Conservation (phyloP, 164 flowering plant species). For the Dillenia suffruticosa region DNA sequence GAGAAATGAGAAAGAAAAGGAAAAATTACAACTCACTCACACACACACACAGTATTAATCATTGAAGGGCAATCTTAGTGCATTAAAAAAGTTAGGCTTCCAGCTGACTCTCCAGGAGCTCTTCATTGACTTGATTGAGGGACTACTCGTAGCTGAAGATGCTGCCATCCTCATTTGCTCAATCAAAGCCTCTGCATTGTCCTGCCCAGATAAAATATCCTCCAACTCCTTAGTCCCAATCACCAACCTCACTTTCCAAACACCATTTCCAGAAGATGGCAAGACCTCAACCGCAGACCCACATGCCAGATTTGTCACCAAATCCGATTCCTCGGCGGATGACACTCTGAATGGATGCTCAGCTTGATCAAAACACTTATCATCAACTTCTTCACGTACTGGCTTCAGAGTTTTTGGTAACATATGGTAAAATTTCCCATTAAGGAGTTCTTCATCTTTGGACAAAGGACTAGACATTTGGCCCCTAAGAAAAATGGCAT, state of each 20-base stretch:
- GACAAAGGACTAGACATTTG: conserved; percentile 24
- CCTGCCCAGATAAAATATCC: conserved; percentile 58
- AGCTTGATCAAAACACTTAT: not conserved
- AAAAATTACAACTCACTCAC: no score
- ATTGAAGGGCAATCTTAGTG: not conserved
- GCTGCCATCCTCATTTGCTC: conserved; percentile 64
- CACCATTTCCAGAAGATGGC: conserved; percentile 42
- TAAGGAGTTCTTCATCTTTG: conserved; percentile 27
- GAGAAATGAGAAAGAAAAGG: no score
- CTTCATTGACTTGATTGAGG: conserved; percentile 16
- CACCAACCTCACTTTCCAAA: conserved; percentile 72
- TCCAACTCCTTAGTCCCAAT: conserved; percentile 49
- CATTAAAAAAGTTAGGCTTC: conserved; percentile 22
- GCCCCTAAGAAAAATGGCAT: conserved; percentile 37
- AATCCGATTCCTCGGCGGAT: conserved; percentile 8
- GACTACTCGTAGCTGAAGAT: conserved; percentile 3
- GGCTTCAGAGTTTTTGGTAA: not conserved
- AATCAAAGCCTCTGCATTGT: conserved; percentile 57
- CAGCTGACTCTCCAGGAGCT: conserved; percentile 15
- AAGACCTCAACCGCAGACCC: conserved; percentile 39
- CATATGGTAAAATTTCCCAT: conserved; percentile 45
- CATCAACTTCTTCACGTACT: conserved; percentile 1
- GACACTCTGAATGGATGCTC: conserved; percentile 19
- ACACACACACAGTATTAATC: no score
- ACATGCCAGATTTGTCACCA: conserved; percentile 9